Evolutionary conservation across 768 basidiomycete species (phyloP), one percentile per base, ranked within the genome.

Genomic region (Cystofilobasidium capitatum): DNA sequence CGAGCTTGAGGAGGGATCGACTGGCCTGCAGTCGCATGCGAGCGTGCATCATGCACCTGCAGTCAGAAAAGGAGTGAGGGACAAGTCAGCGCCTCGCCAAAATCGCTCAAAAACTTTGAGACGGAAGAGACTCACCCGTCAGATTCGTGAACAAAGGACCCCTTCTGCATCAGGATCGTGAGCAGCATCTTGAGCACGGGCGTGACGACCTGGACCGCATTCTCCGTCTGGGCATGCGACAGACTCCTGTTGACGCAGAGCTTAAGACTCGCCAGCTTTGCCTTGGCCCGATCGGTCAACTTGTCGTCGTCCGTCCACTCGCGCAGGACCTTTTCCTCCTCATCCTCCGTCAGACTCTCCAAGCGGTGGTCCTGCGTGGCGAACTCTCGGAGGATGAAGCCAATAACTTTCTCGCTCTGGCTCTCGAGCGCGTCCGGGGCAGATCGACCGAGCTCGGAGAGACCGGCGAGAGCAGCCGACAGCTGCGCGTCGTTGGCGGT

Each of bases 1-100:
- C 79, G 14, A 99, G 79, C 74, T 91, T 90, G 35, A 96, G 78
- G 57, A 98, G 74, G 4, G 87, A 90, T 4, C 86, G 78, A 0
- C 87, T 87, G 6, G 92, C 90, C 73, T 89, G 86, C 10, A 97
- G 78, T 36, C 94, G 84, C 78, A 98, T 80, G 22, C 91, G 85
- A 4, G 88, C 83, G 74, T 85, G 85, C 40, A 84, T 58, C 22
- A 59, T 69, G 54, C 35, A 69, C 17, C 60, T 62, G 39, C 20
- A 14, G 2, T 39, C 20, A 42, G 13, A 36, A 3, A 51, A 22
- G 20, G 35, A 35, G 22, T 13, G 31, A 39, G 17, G 31, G 29
- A 3, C n/a, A 57, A 17, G 10, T 20, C 24, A 22, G n/a, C 26
- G 37, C 1, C 7, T 26, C 33, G 16, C 31, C 33, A 24, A 29